Evolutionary conservation across 495 filamentous ascomycete genomes (phyloP).

Genomic region (Penicillium turbatum): DNA sequence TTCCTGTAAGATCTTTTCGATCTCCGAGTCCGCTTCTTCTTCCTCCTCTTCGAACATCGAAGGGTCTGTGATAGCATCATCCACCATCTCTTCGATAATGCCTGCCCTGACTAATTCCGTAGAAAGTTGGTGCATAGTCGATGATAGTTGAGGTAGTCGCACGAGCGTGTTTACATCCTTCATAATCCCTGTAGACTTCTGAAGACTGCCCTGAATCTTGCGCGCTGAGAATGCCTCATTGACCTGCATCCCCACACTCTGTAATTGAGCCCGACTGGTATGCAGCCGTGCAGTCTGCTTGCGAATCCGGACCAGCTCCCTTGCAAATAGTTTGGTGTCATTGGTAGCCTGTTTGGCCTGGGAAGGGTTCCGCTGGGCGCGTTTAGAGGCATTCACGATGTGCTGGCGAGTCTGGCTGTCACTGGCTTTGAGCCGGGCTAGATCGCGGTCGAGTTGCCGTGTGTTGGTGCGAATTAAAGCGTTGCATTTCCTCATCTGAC

Average conservation of each 20-base stretch:
- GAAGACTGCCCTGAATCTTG: constrained; percentile 92
- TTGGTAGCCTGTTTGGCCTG: constrained; percentile 69
- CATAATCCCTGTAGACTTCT: constrained; percentile 87
- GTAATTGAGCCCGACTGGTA: constrained; percentile 86
- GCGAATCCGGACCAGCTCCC: constrained; percentile 79
- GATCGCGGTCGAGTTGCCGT: constrained; percentile 93
- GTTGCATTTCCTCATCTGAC: constrained; percentile 93
- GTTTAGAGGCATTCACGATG: constrained; percentile 73
- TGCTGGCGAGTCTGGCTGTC: constrained; percentile 82
- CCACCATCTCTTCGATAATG: constrained; percentile 97
- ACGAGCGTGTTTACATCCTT: constrained; percentile 90
- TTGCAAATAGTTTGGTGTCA: constrained; percentile 81
- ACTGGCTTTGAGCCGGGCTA: constrained; percentile 63
- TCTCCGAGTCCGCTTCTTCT: constrained; percentile 83
- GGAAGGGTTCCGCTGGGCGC: constrained; percentile 70
- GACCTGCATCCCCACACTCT: constrained; percentile 96
- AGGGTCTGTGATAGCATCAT: constrained; percentile 73
- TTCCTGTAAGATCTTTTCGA: constrained; percentile 89
- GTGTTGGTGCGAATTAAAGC: constrained; percentile 83
- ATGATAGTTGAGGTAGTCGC: constrained; percentile 76
- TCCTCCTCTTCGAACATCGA: constrained; percentile 72
- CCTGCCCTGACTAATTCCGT: constrained; percentile 88
- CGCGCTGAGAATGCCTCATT: constrained; percentile 92
- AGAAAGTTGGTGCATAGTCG: constrained; percentile 86
- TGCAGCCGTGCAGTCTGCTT: constrained; percentile 66